Base-by-base conservation (phyloP, 2,329 filamentous ascomycete species). In the Fusarium proliferatum region DNA sequence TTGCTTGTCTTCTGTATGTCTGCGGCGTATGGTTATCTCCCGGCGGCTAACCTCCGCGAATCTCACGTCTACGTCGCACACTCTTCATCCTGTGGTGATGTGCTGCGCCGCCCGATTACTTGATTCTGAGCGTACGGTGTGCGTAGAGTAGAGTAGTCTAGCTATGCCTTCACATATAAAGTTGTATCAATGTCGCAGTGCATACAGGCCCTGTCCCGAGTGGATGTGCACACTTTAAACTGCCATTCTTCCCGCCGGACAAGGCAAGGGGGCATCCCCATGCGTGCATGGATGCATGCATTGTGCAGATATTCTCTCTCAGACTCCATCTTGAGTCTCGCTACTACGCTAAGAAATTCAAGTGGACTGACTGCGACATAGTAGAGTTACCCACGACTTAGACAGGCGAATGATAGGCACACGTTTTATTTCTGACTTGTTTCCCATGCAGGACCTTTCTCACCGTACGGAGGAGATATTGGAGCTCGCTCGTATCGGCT, bases 401-500 rank as follows among this genome's bases (percentile, higher is more conserved):
- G n/a, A 28, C 28, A 48, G 39, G 51, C 52, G 36, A 69, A 39
- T 64, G 48, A 42, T 42, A 53, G 36, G 38, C 38, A 33, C 21
- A 30, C 21, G 16, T 23, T 34, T 38, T 58, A 16, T 28, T 62
- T 26, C 45, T 33, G 65, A 43, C 45, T 28, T 46, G 28, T 56
- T 30, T 39, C 56, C 23, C 41, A 39, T 49, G 64, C 43, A 66
- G 21, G 62, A 30, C 38, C 30, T 23, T 30, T 19, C 30, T 43
- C 42, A 23, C 48, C 41, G 41, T 49, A 62, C 28, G 28, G 33
- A 68, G 57, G 28, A 63, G 57, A 69, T 45, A n/a, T 23, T 64
- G 42, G 52, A 53, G 52, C 28, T 57, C 43, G 42, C 75, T 77
- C 72, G 75, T 74, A 69, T 73, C 71, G 66, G 75, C 64, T 77